Conservation (phyloP, 306 rosid genomes). For the Oemleria cerasiformis region DNA sequence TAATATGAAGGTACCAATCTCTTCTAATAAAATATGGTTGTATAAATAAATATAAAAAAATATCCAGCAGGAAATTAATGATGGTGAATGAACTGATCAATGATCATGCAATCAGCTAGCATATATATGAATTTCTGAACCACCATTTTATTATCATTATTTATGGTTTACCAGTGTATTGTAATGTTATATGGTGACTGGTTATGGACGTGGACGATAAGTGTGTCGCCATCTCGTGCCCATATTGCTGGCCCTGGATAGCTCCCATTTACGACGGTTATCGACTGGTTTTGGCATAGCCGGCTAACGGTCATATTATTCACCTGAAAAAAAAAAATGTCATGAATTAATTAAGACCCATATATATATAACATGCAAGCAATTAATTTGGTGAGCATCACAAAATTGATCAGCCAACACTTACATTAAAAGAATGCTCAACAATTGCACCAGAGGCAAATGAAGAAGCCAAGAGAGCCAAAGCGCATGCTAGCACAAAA, state of each 20-base stretch:
- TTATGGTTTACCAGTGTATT: slow-evolving; percentile 46
- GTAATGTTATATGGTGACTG: slow-evolving; percentile 47
- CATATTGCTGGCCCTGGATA: slow-evolving; percentile 50
- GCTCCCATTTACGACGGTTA: slow-evolving; percentile 46
- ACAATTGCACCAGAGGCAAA: slow-evolving; percentile 42
- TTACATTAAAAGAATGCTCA: slow-evolving; percentile 49
- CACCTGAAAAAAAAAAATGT: slow-evolving; percentile 26
- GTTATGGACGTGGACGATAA: slow-evolving; percentile 48
- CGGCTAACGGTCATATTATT: slow-evolving; percentile 32
- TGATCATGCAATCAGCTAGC: background rate
- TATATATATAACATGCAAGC: background rate
- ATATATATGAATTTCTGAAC: background rate
- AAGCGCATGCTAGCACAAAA: slow-evolving; percentile 24
- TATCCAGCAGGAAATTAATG: too few relatives aligned
- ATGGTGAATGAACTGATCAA: too few relatives aligned
- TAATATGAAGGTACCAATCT: too few relatives aligned
- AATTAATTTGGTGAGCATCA: background rate
- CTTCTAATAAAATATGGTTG: too few relatives aligned
- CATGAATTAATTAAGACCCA: background rate
- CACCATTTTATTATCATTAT: too few relatives aligned
- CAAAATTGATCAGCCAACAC: background rate
- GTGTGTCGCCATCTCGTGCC: slow-evolving; percentile 45
- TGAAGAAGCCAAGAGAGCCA: slow-evolving; percentile 38
- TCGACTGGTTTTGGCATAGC: slow-evolving; percentile 37
- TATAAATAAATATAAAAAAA: too few relatives aligned